Evolutionary conservation across 352 stramenopile genomes (phyloP).

Genomic region (Phytophthora megakarya): DNA sequence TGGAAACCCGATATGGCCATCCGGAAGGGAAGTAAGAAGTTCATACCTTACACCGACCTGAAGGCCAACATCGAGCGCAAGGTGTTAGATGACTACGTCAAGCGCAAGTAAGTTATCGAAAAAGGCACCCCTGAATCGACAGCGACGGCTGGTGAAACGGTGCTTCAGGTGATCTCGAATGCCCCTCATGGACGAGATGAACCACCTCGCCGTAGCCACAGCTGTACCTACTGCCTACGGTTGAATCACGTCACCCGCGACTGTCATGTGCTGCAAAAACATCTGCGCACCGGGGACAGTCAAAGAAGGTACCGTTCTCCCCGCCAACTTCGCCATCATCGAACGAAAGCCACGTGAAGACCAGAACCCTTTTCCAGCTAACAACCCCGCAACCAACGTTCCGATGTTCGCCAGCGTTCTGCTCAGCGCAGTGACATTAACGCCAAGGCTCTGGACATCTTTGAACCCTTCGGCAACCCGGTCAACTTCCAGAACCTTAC

Average conservation of each 20-base stretch:
- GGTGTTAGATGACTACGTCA: neutral
- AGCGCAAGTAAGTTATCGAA: slow-evolving; percentile 1
- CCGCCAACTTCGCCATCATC: slow-evolving; percentile 19
- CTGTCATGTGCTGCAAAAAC: slow-evolving; percentile 18
- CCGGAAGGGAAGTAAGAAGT: slow-evolving; percentile 18
- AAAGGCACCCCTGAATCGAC: slow-evolving; percentile 8
- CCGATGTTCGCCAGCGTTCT: too few species aligned
- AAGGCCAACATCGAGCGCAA: slow-evolving; percentile 25
- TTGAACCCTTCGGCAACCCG: too few species aligned
- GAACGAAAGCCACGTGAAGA: neutral
- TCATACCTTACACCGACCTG: slow-evolving; percentile 15
- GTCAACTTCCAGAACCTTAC: too few species aligned
- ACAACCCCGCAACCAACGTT: too few species aligned
- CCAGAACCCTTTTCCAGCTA: too few species aligned
- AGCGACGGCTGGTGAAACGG: neutral
- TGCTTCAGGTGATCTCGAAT: neutral
- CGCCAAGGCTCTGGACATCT: too few species aligned
- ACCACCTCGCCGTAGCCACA: neutral
- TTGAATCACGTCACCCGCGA: slow-evolving; percentile 14
- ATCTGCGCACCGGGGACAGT: slow-evolving; percentile 8
- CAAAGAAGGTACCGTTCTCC: slow-evolving; percentile 19
- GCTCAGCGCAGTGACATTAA: too few species aligned
- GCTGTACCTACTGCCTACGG: slow-evolving; percentile 1
- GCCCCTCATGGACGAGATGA: neutral
- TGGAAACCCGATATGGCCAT: too few species aligned